Conservation (phyloP, 2,329 filamentous ascomycete species). For the Trichophaea hybrida region DNA sequence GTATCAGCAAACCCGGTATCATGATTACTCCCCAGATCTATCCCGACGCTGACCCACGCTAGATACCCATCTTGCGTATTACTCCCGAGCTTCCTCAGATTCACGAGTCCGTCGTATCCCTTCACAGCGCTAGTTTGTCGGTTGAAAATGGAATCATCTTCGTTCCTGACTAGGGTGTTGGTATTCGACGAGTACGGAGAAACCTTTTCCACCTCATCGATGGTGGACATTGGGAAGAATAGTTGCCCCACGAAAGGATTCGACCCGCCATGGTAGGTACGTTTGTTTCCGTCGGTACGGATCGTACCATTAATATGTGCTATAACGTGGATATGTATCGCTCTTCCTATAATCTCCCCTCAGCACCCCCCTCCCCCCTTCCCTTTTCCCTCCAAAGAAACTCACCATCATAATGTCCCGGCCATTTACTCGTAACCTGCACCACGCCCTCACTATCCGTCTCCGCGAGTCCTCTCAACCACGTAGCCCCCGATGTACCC, state of each 20-base stretch:
- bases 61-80: slow-evolving; percentile 39
- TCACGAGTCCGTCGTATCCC: slow-evolving; percentile 4
- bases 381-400: neutral
- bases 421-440: slow-evolving; percentile 37
- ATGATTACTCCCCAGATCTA: slow-evolving; percentile 30
- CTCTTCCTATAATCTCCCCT: slow-evolving; percentile 25
- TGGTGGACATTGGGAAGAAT: slow-evolving; percentile 33
- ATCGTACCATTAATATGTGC: slow-evolving; percentile 29
- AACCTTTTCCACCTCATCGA: slow-evolving; percentile 30
- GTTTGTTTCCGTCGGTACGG: slow-evolving; percentile 26
- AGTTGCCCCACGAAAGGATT: slow-evolving; percentile 34
- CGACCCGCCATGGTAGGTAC: slow-evolving; percentile 31
- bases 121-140: slow-evolving; percentile 6
- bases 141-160: slow-evolving; percentile 7
- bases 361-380: neutral
- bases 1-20: neutral
- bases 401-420: slow-evolving; percentile 32
- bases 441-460: slow-evolving; percentile 38
- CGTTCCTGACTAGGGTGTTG: slow-evolving; percentile 28
- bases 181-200: slow-evolving; percentile 30
- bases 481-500: slow-evolving; percentile 32
- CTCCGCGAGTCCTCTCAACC: slow-evolving; percentile 38
- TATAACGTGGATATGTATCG: slow-evolving; percentile 35
- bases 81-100: slow-evolving; percentile 35
- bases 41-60: slow-evolving; percentile 40